These are phyloP conservation scores for Phaeosphaeriaceae sp. DNA, from an alignment of 2,329 filamentous ascomycete species.

Conservation along the genomic window DNA sequence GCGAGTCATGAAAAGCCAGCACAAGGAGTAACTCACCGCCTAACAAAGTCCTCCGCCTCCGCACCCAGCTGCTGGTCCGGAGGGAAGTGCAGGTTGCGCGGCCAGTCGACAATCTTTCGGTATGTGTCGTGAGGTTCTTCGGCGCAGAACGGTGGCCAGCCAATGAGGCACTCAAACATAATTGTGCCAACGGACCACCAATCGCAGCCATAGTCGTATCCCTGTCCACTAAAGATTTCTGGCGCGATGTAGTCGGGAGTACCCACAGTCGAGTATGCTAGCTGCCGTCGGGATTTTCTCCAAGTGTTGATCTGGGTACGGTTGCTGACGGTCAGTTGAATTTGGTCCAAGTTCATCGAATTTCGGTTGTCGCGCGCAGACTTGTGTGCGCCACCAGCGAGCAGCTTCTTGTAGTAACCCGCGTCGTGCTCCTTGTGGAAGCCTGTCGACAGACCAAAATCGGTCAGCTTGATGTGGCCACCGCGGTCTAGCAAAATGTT, in stretches of 20 bases:
- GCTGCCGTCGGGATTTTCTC: constrained; percentile 91
- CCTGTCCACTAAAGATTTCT: constrained; percentile 95
- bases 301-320: constrained; percentile 98
- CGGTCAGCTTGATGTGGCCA: constrained; percentile 96
- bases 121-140: constrained; percentile 98
- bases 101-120: constrained; percentile 99
- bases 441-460: constrained; percentile 96
- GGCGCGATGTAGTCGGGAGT: constrained; percentile 99
- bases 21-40: constrained; percentile 68
- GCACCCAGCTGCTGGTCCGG: constrained; percentile 88
- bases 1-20: constrained; percentile 16
- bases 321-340: constrained; percentile 97
- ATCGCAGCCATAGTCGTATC: constrained; percentile 96
- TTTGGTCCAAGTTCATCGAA: constrained; percentile 96
- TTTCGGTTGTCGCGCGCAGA: constrained; percentile 72
- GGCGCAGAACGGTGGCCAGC: constrained; percentile 98
- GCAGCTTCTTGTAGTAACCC: constrained; percentile 95
- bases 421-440: constrained; percentile 99
- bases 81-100: constrained; percentile 92
- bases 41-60: constrained; percentile 90
- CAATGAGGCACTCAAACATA: constrained; percentile 99
- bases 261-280: constrained; percentile 98
- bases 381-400: constrained; percentile 69
- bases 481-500: constrained; percentile 96
- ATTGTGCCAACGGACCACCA: constrained; percentile 99